Evolutionary conservation across 345 rosid genomes (phyloP).

Genomic region (Angophora floribunda): DNA sequence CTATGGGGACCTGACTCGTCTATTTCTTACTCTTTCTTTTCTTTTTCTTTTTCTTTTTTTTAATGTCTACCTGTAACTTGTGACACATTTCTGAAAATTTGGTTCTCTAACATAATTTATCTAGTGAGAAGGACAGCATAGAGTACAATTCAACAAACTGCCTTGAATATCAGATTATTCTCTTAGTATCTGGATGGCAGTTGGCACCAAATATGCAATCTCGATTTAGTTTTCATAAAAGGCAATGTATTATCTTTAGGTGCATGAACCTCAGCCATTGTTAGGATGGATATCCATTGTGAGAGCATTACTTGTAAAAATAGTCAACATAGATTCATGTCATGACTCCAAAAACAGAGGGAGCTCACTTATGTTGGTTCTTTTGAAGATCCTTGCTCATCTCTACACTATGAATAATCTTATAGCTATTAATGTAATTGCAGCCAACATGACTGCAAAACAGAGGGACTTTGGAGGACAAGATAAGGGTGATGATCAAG

Average conservation of each 20-base stretch:
- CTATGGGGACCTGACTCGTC: background rate
- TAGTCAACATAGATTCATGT: background rate
- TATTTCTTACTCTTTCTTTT: background rate
- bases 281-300: background rate
- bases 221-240: background rate
- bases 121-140: background rate
- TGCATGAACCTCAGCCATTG: background rate
- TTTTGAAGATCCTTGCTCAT: background rate
- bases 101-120: background rate
- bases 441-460: constrained; percentile 68
- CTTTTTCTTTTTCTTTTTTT: too few relatives aligned
- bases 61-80: background rate
- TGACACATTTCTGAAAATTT: background rate
- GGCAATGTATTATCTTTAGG: background rate
- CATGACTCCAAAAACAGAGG: background rate
- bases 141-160: background rate
- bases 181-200: background rate
- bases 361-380: background rate
- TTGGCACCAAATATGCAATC: background rate
- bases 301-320: background rate
- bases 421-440: constrained; percentile 3
- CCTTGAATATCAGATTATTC: background rate
- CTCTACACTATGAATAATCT: background rate
- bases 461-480: constrained; percentile 86
- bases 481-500: constrained; percentile 86